Base-by-base conservation (phyloP, 768 basidiomycete genomes). In the Neoboletus subvelutipes region DNA sequence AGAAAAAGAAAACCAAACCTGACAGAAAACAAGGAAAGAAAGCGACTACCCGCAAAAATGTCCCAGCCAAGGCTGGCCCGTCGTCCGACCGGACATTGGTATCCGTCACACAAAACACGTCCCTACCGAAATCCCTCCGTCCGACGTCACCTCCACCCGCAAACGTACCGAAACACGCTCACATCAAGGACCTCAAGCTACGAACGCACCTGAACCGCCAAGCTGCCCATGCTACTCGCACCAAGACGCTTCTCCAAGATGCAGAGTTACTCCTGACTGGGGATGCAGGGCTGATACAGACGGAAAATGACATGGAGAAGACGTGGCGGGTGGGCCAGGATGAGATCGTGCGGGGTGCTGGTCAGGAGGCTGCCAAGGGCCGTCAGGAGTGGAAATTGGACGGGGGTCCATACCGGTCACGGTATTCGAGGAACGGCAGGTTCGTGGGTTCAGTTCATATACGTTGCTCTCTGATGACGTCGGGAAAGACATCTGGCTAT, bases 361-460 rank as follows among this genome's bases (percentile, higher is more conserved):
- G 93, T 0, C 76, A 78, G 58, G 94, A 95, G 64, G 91, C 92
- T 13, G 84, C 85, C 12, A 80, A 75, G 49, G 91, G 93, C 18
- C 76, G 88, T 45, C 85, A 81, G 66, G 92, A 94, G 68, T 83
- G 89, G 76, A 85, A 81, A 56, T 73, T 99, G 42, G 91, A 95
- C 57, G 87, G 88, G 13, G 96, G 96, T 0, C 88, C 88, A 3
- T 96, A 96, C 68, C 77, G 85, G 46, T 80, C 86, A 40, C 81
- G 92, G 62, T 97, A 95, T 75, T 92, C 93, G 22, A 77, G 89
- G 63, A 96, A 99, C 68, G 97, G 97, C 63, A 80, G 93, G 90
- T 92, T 47, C 66, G 83, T 76, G 12, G 17, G 33, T 5, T 29
- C 18, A 18, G 7, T n/a, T 39, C n/a, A 2, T 36, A 36, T 17